Evolutionary conservation across 495 filamentous ascomycete species (phyloP), one percentile per base, ranked within the genome.

Genomic region (Acidiella bohemica): DNA sequence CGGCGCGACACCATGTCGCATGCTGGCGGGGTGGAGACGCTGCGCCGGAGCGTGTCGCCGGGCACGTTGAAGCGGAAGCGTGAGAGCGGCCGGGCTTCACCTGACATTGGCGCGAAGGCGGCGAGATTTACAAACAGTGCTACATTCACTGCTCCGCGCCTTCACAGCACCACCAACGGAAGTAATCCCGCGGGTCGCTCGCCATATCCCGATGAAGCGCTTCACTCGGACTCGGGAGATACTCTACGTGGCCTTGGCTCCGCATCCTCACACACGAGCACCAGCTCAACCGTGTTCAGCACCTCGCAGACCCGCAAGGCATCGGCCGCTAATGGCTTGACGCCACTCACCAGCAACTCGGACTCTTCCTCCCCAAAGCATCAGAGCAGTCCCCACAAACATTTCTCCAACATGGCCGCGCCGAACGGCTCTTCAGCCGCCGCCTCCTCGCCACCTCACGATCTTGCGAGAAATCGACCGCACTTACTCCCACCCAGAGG

Each of bases 321-420:
- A 25, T 58, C 67, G 35, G 59, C 63, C 47, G 56, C 70, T 26
- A 61, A 68, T 49, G 63, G 71, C 44, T 58, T 83, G 28, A 92
- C 85, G 14, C 83, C 85, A 32, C 68, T 87, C 45, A 88, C 83
- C 18, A 78, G 26, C 32, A 35, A 73, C 46, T 59, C 67, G 51
- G 84, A 81, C 48, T 84, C 79, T 22, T 86, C 85, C n/a, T 72
- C 79, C 23, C 70, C 74, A 29, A 75, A 77, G 58, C 55, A 55
- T 20, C 59, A 63, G 24, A 75, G 68, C 53, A 76, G 74, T 32
- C 56, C 59, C 4, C 61, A 59, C 18, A 42, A 54, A 16, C 71
- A 71, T 44, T 23, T 16, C 12, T 17, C 37, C 8, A 29, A 26
- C 22, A 46, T 46, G 47, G 20, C 38, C 13, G 21, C 46, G 36